phyloP scores from a whole-genome alignment of 1,284 basidiomycete genomes.

The Ceratobasidium sp. region DNA sequence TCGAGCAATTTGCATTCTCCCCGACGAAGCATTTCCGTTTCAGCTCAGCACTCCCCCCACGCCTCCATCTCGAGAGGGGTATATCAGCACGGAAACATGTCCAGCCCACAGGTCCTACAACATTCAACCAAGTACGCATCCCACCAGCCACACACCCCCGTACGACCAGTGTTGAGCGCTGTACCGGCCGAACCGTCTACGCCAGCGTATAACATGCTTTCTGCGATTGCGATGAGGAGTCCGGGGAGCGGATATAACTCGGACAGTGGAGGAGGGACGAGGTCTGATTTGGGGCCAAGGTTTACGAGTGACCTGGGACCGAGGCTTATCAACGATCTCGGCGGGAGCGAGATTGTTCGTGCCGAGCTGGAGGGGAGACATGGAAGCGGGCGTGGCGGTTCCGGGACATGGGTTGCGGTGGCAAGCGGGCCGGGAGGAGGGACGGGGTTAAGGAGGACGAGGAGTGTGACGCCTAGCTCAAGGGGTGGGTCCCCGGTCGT shows the following conservation, averaged over 20 bases:
- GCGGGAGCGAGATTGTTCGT: not conserved
- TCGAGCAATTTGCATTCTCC: constrained; percentile 3
- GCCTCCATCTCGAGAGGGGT: not conserved
- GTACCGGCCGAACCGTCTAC: constrained; percentile 60
- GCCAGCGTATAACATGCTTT: constrained; percentile 68
- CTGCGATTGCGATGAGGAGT: constrained; percentile 49
- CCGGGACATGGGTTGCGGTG: constrained; percentile 1
- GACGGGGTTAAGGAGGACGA: constrained; percentile 1
- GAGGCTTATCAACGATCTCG: constrained; percentile 11
- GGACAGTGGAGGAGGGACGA: not conserved
- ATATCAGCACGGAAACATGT: constrained; percentile 34
- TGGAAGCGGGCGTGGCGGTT: constrained; percentile 11
- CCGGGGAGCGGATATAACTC: not conserved
- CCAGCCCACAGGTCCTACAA: constrained; percentile 28
- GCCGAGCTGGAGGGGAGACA: not conserved
- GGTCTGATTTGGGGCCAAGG: constrained; percentile 1
- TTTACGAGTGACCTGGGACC: constrained; percentile 1
- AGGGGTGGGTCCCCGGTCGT: constrained; percentile 18
- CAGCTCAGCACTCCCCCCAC: constrained; percentile 17
- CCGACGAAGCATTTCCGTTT: constrained; percentile 14
- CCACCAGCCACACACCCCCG: constrained; percentile 49
- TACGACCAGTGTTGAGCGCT: constrained; percentile 34
- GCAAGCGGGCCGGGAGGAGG: not conserved
- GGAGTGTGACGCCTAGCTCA: constrained; percentile 27
- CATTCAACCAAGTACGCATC: constrained; percentile 46